Base-by-base conservation (phyloP, 176 grass and related monocot genomes). In the Secale cereale region DNA sequence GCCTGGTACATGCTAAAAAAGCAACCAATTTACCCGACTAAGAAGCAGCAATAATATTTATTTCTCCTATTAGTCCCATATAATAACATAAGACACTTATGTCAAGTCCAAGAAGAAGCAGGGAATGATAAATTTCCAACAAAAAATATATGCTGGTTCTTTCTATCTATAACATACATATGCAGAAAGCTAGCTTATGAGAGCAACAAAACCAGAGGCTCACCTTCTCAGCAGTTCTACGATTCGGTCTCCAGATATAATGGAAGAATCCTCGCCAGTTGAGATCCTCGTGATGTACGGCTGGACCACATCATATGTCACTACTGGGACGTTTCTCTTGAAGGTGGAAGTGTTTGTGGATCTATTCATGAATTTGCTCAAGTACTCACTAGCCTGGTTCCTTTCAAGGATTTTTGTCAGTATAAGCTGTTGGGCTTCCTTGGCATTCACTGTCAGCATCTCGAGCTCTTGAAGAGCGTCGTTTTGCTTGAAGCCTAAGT, bases 201-300 rank as follows among this genome's bases (percentile, higher is more conserved):
- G 63, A 33, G 43, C 12, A 84, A 57, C 25, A 71, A 69, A 25
- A 72, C 72, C 45, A 78, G 59, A 81, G 28, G 25, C 50, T 16
- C 43, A 95, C 93, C 93, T 95, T 91, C 82, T 90, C 43, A 91
- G 77, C 70, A 95, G 81, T 71, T 95, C 90, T 31, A 87, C 46
- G 29, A 95, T 92, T 50, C 26, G 45, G 52, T 87, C 85, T 77
- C 90, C 90, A 22, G 88, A 95, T 84, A 95, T 69, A 87, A 95
- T 85, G n/a, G 93, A 95, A 76, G 93, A 95, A 69, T 79, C 70
- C 77, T 89, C 86, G 23, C 90, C 88, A 84, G 66, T 78, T 10
- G 90, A 73, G 66, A 95, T 88, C 90, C 86, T 92, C 30, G 52
- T 25, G 85, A 95, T 88, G 81, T 92, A 95, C 3, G 90, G 86